Evolutionary conservation across 805 yeast species (phyloP).

Genomic region (Pichia membranifaciens): DNA sequence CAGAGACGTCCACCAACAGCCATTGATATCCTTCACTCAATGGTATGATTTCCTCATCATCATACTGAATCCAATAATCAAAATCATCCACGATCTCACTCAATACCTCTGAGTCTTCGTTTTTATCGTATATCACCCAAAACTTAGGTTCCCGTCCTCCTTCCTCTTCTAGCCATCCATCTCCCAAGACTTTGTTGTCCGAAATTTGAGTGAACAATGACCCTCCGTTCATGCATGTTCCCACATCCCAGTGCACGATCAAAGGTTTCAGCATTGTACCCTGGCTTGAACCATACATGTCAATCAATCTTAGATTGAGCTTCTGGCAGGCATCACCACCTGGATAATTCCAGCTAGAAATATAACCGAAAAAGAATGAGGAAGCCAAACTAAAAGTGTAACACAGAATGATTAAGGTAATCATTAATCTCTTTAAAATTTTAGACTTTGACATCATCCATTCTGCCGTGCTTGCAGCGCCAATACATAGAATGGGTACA

Average conservation of each 20-base stretch:
- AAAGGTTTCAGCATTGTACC: slow-evolving; percentile 14
- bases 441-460: neutral
- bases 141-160: slow-evolving; percentile 6
- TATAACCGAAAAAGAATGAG: slow-evolving; percentile 49
- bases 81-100: slow-evolving; percentile 25
- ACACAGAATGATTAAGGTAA: slow-evolving; percentile 29
- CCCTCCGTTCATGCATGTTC: slow-evolving; percentile 84
- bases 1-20: slow-evolving; percentile 35
- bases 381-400: slow-evolving; percentile 30
- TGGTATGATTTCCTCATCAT: slow-evolving; percentile 24
- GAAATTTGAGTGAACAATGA: slow-evolving; percentile 66
- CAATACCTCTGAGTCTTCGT: slow-evolving; percentile 48
- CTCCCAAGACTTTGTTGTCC: slow-evolving; percentile 13
- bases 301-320: slow-evolving; percentile 36
- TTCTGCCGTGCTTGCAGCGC: slow-evolving; percentile 10
- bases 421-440: slow-evolving; percentile 8
- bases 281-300: neutral
- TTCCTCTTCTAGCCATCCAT: neutral
- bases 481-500: slow-evolving; percentile 55
- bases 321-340: slow-evolving; percentile 70
- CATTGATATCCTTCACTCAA: slow-evolving; percentile 34
- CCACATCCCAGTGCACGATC: slow-evolving; percentile 68
- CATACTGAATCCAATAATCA: slow-evolving; percentile 45
- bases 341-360: slow-evolving; percentile 77
- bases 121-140: slow-evolving; percentile 60